These are phyloP conservation scores for Adansonia gregorii DNA, from an alignment of 441 rosid genomes.

Conservation along the genomic window DNA sequence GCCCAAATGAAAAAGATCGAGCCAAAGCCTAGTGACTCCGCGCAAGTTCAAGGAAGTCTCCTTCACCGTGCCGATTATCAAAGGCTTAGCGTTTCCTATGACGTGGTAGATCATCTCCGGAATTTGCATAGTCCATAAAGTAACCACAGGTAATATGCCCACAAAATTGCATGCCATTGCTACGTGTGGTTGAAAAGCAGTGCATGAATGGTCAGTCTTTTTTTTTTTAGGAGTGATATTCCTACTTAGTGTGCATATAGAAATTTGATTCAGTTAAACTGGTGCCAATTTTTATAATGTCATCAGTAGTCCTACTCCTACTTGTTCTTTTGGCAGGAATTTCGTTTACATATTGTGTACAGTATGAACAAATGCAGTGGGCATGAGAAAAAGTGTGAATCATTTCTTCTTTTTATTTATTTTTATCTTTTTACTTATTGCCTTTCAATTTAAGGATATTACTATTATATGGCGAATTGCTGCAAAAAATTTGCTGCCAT, in stretches of 20 bases:
- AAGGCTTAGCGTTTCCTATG: conserved; percentile 70
- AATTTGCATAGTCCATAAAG: conserved; percentile 75
- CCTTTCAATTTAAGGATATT: neutral
- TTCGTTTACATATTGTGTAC: conserved; percentile 6
- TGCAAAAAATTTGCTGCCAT: neutral
- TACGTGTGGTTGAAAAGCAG: neutral
- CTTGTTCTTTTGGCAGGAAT: neutral
- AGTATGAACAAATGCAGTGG: neutral
- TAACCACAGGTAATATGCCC: neutral
- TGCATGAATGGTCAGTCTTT: neutral
- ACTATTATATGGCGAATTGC: neutral
- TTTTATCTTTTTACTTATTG: neutral
- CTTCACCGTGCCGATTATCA: conserved; percentile 82
- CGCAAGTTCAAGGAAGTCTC: conserved; percentile 45
- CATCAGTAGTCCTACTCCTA: neutral
- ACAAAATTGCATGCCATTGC: neutral
- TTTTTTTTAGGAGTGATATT: neutral
- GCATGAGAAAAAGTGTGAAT: conserved; percentile 18
- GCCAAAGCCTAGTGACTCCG: conserved; percentile 32
- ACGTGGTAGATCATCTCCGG: conserved; percentile 67
- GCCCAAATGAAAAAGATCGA: conserved; percentile 37
- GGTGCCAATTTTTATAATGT: conserved; percentile 20
- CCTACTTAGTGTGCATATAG: conserved; percentile 17
- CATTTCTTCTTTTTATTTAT: neutral
- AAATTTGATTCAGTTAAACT: neutral